Evolutionary conservation across 2,329 filamentous ascomycete genomes (phyloP).

Genomic region (Diaporthe citriasiana): DNA sequence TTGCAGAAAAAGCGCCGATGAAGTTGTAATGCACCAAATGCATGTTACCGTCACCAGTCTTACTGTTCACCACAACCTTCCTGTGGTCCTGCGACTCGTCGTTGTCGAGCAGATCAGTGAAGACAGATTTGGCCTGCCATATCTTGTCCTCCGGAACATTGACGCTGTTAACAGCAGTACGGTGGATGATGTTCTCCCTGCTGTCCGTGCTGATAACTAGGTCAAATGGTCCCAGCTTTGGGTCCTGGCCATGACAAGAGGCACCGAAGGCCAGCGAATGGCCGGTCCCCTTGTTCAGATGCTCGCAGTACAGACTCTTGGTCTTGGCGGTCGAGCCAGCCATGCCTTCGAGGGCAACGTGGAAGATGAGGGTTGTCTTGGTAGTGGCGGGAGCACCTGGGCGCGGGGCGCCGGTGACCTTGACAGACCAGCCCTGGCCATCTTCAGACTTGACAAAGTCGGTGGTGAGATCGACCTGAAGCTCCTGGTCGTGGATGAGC

Average conservation of each 20-base stretch:
- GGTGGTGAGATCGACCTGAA: conserved; percentile 76
- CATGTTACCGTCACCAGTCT: conserved; percentile 69
- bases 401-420: conserved; percentile 72
- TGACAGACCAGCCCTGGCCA: conserved; percentile 75
- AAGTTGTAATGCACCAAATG: conserved; percentile 78
- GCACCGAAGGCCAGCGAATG: conserved; percentile 61
- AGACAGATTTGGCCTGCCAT: conserved; percentile 75
- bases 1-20: conserved; percentile 65
- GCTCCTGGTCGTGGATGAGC: conserved; percentile 75
- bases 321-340: conserved; percentile 57
- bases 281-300: conserved; percentile 26
- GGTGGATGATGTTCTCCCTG: conserved; percentile 68
- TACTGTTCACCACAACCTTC: conserved; percentile 54
- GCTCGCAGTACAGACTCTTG: conserved; percentile 35
- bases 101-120: conserved; percentile 67
- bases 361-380: conserved; percentile 72
- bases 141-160: conserved; percentile 72
- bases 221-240: conserved; percentile 72
- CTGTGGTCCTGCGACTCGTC: conserved; percentile 73
- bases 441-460: conserved; percentile 78
- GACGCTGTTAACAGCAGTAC: conserved; percentile 65
- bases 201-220: conserved; percentile 70
- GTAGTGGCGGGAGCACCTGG: conserved; percentile 65
- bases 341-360: conserved; percentile 72
- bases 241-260: conserved; percentile 67